Base-by-base conservation (phyloP, 1,284 basidiomycete species). In the Pascua sp. region DNA sequence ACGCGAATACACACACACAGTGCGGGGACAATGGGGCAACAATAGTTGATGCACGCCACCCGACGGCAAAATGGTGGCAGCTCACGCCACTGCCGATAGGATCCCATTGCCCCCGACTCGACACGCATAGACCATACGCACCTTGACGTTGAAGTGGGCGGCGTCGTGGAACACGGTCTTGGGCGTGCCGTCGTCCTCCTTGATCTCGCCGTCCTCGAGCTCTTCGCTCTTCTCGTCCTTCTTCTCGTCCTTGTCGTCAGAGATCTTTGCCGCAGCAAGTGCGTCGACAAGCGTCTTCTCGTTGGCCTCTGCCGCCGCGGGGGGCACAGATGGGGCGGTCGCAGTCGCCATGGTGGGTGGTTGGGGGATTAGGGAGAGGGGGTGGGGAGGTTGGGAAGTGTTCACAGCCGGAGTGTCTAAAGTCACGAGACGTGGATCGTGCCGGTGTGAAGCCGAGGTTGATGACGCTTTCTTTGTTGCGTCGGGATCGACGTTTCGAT, bases 91-190 rank as follows among this genome's bases (percentile, higher is more conserved):
- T 7, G 24, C 24, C 7, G 24, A 32, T 32, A 32, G 24, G 3
- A 32, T 32, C 24, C 3, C 24, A 32, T 32, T 32, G 24, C 24
- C 24, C 24, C 24, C 7, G 3, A 32, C 24, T 32, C 24, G 24
- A 4, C 24, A 32, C 24, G 24, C 24, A 32, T 32, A 32, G 24
- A 57, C 11, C 16, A 12, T 10, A 72, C 80, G 53, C 63, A 90
- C 90, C 82, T 93, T 94, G 80, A 92, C 89, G 70, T 94, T 94
- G 80, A 94, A 95, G 67, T 88, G 88, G 66, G 82, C 86, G 17
- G 89, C 86, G 77, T 92, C 88, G 72, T 84, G 90, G 78, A 94
- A 94, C 42, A 94, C 87, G n/a, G 91, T 94, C 67, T 87, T 84
- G 69, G 91, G 66, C 46, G 66, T 66, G 36, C 69, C 70, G 56